Evolutionary conservation across 805 yeast species (phyloP).

Genomic region (Lachancea waltii): DNA sequence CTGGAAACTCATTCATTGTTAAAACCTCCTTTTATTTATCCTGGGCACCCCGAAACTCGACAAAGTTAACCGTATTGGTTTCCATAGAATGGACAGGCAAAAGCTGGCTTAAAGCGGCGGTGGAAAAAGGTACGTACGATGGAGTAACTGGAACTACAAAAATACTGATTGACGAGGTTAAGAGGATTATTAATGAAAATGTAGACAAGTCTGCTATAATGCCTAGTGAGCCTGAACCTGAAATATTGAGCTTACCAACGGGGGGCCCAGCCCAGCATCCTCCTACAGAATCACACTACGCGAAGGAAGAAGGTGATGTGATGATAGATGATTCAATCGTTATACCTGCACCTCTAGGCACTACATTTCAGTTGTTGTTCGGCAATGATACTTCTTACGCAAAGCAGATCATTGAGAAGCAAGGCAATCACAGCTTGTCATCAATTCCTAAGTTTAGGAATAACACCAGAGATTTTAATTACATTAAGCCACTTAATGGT

Average conservation of each 20-base stretch:
- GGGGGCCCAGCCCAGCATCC: slow-evolving; percentile 37
- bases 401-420: slow-evolving; percentile 43
- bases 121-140: slow-evolving; percentile 65
- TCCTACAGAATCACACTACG: slow-evolving; percentile 40
- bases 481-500: slow-evolving; percentile 53
- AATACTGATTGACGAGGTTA: slow-evolving; percentile 42
- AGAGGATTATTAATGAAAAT: slow-evolving; percentile 24
- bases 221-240: slow-evolving; percentile 12
- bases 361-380: slow-evolving; percentile 49
- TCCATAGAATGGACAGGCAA: slow-evolving; percentile 65
- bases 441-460: slow-evolving; percentile 41
- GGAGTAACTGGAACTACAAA: slow-evolving; percentile 61
- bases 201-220: slow-evolving; percentile 10
- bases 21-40: slow-evolving; percentile 49
- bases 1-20: slow-evolving; percentile 62
- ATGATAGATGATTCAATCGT: slow-evolving; percentile 44
- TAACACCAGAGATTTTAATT: slow-evolving; percentile 44
- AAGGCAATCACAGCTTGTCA: slow-evolving; percentile 55
- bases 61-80: slow-evolving; percentile 48
- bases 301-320: slow-evolving; percentile 43
- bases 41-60: slow-evolving; percentile 56
- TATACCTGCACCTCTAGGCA: slow-evolving; percentile 61
- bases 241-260: slow-evolving; percentile 24
- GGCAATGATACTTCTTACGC: slow-evolving; percentile 51
- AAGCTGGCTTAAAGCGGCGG: slow-evolving; percentile 71